Base-by-base conservation (phyloP, 257 asterid genomes). In the Rhazya stricta region DNA sequence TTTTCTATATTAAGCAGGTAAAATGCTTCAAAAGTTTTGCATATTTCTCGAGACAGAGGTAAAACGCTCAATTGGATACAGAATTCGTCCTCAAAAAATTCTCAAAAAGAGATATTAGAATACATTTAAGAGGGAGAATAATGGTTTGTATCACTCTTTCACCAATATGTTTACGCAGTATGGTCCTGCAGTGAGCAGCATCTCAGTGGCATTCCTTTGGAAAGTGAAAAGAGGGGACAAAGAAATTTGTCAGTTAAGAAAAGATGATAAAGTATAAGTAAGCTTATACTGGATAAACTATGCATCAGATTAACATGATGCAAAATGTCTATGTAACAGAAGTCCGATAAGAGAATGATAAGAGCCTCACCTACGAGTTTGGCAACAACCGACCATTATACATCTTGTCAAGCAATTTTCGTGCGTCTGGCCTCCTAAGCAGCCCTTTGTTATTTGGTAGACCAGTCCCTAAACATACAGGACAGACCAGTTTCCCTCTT, bases 401-500 rank as follows among this genome's bases (percentile, higher is more conserved):
- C 99, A 92, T 94, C 84, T 92, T 94, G 83, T 92, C 97, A 8
- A 92, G 97, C 84, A 92, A 82, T 73, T 90, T 71, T 21, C 68
- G 69, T 67, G 97, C 99, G 12, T 86, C 99, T 29, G 97, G 99
- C 85, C 99, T 83, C 82, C 99, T 82, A 60, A 94, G 97, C 74
- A 94, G 96, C 34, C 97, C 99, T 87, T 92, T 94, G 87, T 88
- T 94, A 83, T 94, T 94, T 19, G 96, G 94, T 70, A 94, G 39
- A 82, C 99, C 97, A 32, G 99, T 92, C 58, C 99, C 99, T 74
- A 94, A 74, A 77, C 99, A 94, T 11, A 94, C 97, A 0, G 97
- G 99, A 71, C 99, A 94, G 2, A 90, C 99, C 71, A 92, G 83
- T 71, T 90, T 94, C 78, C 99, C 99, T 79, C 99, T 84, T 43